These are phyloP conservation scores for Coleophoma eucalyptorum DNA, from an alignment of 2,329 filamentous ascomycete genomes.

Conservation along the genomic window DNA sequence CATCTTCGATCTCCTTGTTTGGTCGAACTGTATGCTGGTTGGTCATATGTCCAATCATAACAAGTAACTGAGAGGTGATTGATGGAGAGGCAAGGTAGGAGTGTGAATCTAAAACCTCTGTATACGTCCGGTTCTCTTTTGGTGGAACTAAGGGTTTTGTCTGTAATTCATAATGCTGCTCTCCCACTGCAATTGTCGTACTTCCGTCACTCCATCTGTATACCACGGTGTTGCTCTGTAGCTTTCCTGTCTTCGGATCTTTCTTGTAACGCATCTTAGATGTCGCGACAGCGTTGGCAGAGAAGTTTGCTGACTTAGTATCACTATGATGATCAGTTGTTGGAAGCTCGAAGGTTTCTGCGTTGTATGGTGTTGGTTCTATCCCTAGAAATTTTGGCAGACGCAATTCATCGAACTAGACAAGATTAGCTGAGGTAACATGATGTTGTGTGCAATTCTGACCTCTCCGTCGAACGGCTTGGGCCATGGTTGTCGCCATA, in stretches of 20 bases:
- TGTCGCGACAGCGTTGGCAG: slow-evolving; percentile 52
- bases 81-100: slow-evolving; percentile 74
- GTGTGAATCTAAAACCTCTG: slow-evolving; percentile 66
- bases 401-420: slow-evolving; percentile 64
- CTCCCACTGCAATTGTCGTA: slow-evolving; percentile 70
- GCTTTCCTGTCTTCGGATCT: slow-evolving; percentile 57
- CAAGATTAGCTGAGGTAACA: slow-evolving; percentile 12
- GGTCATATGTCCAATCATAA: slow-evolving; percentile 72
- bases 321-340: slow-evolving; percentile 51
- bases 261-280: slow-evolving; percentile 67
- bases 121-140: slow-evolving; percentile 49
- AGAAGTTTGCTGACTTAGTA: slow-evolving; percentile 43
- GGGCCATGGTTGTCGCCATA: slow-evolving; percentile 67
- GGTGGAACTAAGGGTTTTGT: slow-evolving; percentile 65
- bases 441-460: slow-evolving; percentile 11
- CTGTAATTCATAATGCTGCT: slow-evolving; percentile 71
- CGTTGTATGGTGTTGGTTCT: slow-evolving; percentile 62
- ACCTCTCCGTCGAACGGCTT: slow-evolving; percentile 70
- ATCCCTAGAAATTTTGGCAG: slow-evolving; percentile 71
- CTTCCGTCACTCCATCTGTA: slow-evolving; percentile 79
- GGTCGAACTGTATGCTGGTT: slow-evolving; percentile 68
- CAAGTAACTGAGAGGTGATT: slow-evolving; percentile 61
- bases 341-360: slow-evolving; percentile 62
- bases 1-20: slow-evolving; percentile 64
- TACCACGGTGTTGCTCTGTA: slow-evolving; percentile 73